Evolutionary conservation across 768 basidiomycete species (phyloP).

Genomic region (Kwoniella pini): DNA sequence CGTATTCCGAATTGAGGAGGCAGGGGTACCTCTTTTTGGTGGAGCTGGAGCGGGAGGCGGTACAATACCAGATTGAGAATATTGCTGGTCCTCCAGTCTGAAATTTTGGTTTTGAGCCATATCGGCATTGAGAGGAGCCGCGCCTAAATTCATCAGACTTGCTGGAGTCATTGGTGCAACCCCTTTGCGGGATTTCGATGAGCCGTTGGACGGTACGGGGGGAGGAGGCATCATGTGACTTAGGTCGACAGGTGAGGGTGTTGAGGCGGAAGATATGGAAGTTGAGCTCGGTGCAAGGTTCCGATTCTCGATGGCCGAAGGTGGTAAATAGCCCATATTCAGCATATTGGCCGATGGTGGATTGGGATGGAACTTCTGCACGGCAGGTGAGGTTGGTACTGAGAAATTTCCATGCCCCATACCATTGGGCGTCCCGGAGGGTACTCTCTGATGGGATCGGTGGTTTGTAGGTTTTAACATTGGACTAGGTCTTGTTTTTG

Average conservation of each 20-base stretch:
- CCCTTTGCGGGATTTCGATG: constrained; percentile 50
- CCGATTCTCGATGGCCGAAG: constrained; percentile 35
- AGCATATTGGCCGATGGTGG: constrained; percentile 2
- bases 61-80: not conserved
- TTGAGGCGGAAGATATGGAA: constrained; percentile 33
- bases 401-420: constrained; percentile 14
- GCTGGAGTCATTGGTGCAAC: constrained; percentile 79
- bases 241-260: constrained; percentile 81
- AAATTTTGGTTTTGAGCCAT: not conserved
- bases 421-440: constrained; percentile 12
- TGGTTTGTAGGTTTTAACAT: constrained; percentile 52
- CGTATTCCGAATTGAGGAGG: not conserved
- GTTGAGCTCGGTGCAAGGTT: not conserved
- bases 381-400: constrained; percentile 32
- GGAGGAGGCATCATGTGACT: constrained; percentile 76
- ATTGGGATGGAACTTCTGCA: constrained; percentile 24
- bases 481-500: constrained; percentile 48
- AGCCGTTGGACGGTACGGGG: constrained; percentile 58
- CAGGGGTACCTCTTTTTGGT: constrained; percentile 1
- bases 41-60: constrained; percentile 7
- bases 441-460: constrained; percentile 21
- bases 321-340: constrained; percentile 31
- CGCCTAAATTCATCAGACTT: constrained; percentile 81
- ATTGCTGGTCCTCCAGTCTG: not conserved
- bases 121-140: constrained; percentile 57